Evolutionary conservation across 2,329 filamentous ascomycete genomes (phyloP).

Genomic region (Aspergillus japonicus): DNA sequence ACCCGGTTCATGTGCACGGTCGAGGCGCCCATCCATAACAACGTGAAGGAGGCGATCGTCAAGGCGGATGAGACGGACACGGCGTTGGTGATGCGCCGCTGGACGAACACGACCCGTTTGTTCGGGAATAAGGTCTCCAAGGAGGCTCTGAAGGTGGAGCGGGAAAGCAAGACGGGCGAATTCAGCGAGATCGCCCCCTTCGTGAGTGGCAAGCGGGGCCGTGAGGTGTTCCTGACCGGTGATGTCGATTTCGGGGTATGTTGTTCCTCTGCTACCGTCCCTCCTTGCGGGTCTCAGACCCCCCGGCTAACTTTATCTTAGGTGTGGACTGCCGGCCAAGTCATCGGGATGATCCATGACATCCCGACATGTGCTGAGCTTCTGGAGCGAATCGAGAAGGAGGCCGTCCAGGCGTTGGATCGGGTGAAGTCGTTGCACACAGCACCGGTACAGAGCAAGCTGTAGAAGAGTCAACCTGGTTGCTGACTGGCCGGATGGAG

Average conservation of each 20-base stretch:
- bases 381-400: conserved; percentile 71
- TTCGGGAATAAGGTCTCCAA: conserved; percentile 87
- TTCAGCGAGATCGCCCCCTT: conserved; percentile 84
- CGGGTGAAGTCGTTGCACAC: conserved; percentile 58
- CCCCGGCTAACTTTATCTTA: conserved; percentile 36
- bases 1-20: conserved; percentile 96
- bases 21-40: conserved; percentile 86
- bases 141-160: conserved; percentile 79
- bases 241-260: conserved; percentile 86
- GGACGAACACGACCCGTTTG: conserved; percentile 87
- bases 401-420: conserved; percentile 66
- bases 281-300: not conserved
- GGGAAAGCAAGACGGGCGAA: conserved; percentile 76
- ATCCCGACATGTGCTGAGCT: conserved; percentile 73
- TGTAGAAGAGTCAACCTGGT: conserved; percentile 39
- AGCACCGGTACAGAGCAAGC: conserved; percentile 52
- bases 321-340: conserved; percentile 97
- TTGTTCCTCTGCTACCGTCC: conserved; percentile 34
- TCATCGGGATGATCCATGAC: conserved; percentile 84
- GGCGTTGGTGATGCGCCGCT: conserved; percentile 78
- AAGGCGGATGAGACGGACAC: conserved; percentile 87
- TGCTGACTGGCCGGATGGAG: conserved; percentile 6
- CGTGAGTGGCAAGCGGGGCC: conserved; percentile 86
- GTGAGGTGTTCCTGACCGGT: conserved; percentile 88
- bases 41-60: conserved; percentile 93